Conservation (phyloP, 2,329 filamentous ascomycete genomes). For the Diatrype stigma region DNA sequence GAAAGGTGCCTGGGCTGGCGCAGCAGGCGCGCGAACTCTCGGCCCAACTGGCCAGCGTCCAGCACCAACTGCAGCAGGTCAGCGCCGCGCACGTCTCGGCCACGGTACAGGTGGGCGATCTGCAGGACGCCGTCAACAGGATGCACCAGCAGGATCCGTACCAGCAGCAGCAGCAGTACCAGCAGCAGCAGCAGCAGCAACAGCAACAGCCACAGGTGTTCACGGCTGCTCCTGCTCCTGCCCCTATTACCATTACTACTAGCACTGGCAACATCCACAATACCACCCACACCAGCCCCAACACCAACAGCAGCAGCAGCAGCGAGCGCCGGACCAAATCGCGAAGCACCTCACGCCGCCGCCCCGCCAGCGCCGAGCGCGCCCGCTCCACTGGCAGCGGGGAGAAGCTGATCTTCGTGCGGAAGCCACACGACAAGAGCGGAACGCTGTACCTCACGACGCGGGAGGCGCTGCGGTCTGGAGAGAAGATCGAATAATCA, state of each 20-base stretch:
- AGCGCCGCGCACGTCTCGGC: slow-evolving; percentile 2
- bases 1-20: slow-evolving; percentile 12
- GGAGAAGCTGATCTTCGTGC: slow-evolving; percentile 20
- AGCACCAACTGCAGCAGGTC: slow-evolving; percentile 10
- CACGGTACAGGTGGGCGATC: slow-evolving; percentile 14
- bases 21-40: slow-evolving; percentile 19
- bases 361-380: slow-evolving; percentile 19
- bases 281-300: not conserved
- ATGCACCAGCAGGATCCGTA: slow-evolving; percentile 5
- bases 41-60: slow-evolving; percentile 7
- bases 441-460: slow-evolving; percentile 23
- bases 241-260: too few species aligned
- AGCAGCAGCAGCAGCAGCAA: not conserved
- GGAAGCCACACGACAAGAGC: slow-evolving; percentile 18
- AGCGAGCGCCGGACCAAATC: slow-evolving; percentile 8
- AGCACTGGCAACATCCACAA: not conserved
- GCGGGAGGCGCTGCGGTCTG: slow-evolving; percentile 19
- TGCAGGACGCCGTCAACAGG: slow-evolving; percentile 12
- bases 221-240: too few species aligned
- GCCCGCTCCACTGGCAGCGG: slow-evolving; percentile 19
- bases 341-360: slow-evolving; percentile 21
- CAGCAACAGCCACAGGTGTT: not conserved
- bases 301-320: not conserved
- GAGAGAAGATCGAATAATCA: slow-evolving; percentile 3
- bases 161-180: too few species aligned